Percentiles rank a stretch among this genome's conserved stretches.
phyloP scores from a whole-genome alignment of 2,329 filamentous ascomycete genomes.

The Hypoxylon rubiginosum region DNA sequence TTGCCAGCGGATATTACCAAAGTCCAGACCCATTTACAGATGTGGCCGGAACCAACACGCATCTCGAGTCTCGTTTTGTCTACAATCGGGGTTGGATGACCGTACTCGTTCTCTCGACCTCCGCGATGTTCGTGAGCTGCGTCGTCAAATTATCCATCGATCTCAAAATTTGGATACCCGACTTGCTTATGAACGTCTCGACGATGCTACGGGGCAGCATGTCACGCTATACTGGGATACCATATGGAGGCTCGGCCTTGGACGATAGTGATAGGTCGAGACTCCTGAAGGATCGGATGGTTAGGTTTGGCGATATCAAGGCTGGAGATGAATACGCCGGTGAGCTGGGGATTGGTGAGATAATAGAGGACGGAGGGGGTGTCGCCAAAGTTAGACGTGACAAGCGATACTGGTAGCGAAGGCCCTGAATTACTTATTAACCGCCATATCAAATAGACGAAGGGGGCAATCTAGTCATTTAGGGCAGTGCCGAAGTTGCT shows the following conservation, averaged over 20 bases:
- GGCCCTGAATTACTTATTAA: neutral
- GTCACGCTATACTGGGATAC: conserved; percentile 2
- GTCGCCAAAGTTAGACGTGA: neutral
- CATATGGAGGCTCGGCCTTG: conserved; percentile 9
- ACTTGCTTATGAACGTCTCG: conserved; percentile 24
- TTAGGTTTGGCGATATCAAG: conserved; percentile 11
- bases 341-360: conserved; percentile 17
- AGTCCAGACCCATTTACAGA: neutral
- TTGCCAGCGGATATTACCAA: neutral
- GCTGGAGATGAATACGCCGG: conserved; percentile 6
- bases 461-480: conserved; percentile 20
- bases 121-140: conserved; percentile 9
- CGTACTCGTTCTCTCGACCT: conserved; percentile 6
- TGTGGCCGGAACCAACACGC: neutral
- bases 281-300: neutral
- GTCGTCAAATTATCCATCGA: conserved; percentile 12
- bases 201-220: conserved; percentile 11
- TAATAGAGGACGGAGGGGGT: conserved; percentile 1
- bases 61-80: conserved; percentile 5
- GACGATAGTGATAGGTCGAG: conserved; percentile 8
- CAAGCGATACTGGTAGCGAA: too few relatives aligned
- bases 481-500: conserved; percentile 23
- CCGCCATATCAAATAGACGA: conserved; percentile 12
- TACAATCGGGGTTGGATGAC: conserved; percentile 13
- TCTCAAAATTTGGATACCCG: conserved; percentile 13